Evolutionary conservation across 768 basidiomycete genomes (phyloP).

Genomic region (Pleurotus giganteus): DNA sequence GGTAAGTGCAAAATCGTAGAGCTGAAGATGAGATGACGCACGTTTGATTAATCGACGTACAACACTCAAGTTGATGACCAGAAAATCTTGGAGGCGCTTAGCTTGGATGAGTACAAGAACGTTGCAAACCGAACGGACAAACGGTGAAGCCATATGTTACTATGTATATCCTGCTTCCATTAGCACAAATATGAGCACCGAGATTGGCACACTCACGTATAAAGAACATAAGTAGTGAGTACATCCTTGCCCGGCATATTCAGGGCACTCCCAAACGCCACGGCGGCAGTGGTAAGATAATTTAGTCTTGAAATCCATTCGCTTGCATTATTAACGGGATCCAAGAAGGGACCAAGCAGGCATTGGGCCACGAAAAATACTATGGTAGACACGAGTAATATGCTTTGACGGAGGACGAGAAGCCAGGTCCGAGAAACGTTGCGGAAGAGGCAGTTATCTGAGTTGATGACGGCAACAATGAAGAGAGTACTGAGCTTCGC

Average conservation of each 20-base stretch:
- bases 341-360: conserved; percentile 58
- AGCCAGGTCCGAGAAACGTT: conserved; percentile 46
- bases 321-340: conserved; percentile 71
- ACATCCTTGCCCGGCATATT: conserved; percentile 52
- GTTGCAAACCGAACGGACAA: conserved; percentile 42
- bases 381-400: conserved; percentile 55
- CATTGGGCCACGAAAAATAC: conserved; percentile 65
- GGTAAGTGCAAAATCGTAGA: not conserved
- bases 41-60: conserved; percentile 61
- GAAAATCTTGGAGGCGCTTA: conserved; percentile 51
- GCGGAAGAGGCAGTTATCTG: conserved; percentile 74
- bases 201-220: conserved; percentile 45
- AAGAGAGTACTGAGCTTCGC: conserved; percentile 69
- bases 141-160: conserved; percentile 67
- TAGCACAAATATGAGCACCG: conserved; percentile 8
- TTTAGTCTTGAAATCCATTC: conserved; percentile 73
- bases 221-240: conserved; percentile 62
- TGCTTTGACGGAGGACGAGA: conserved; percentile 55
- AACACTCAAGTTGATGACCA: conserved; percentile 49
- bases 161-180: conserved; percentile 36
- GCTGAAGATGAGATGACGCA: conserved; percentile 25
- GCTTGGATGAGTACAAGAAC: not conserved
- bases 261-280: conserved; percentile 63
- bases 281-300: conserved; percentile 62
- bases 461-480: conserved; percentile 63